These are phyloP conservation scores for Glaciozyma antarctica DNA, from an alignment of 768 basidiomycete species.

Conservation along the genomic window DNA sequence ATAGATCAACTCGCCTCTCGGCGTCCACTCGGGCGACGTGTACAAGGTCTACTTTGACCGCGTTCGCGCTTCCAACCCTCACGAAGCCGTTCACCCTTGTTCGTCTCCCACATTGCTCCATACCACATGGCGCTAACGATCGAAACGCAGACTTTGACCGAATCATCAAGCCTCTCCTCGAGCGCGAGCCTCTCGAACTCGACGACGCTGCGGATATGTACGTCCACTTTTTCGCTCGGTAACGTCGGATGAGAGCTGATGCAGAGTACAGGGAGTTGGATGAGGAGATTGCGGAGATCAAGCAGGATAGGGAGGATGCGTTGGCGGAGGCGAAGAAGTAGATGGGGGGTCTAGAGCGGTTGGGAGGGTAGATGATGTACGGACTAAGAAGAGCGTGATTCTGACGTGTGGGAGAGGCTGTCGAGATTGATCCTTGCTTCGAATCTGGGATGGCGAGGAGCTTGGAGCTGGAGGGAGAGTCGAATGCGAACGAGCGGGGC, in stretches of 20 bases:
- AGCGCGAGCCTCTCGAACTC: constrained; percentile 38
- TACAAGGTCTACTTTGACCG: constrained; percentile 44
- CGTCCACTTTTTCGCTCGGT: constrained; percentile 15
- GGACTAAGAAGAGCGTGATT: no score
- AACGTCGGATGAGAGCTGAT: no score
- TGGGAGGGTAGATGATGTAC: no score
- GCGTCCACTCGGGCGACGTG: constrained; percentile 42
- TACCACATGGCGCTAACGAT: no score
- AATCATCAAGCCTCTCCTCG: constrained; percentile 44
- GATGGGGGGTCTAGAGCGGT: no score
- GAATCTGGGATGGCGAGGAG: no score
- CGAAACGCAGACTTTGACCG: constrained; percentile 40
- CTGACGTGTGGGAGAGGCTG: no score
- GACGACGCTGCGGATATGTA: constrained; percentile 40
- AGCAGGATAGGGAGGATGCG: constrained; percentile 23
- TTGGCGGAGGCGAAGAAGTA: constrained; percentile 1
- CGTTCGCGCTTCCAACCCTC: constrained; percentile 42
- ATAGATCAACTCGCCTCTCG: constrained; percentile 44
- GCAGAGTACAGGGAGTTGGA: constrained; percentile 16
- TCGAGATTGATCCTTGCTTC: no score
- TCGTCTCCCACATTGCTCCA: neutral
- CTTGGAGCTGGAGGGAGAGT: no score
- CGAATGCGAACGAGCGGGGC: no score
- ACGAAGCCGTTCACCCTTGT: constrained; percentile 42
- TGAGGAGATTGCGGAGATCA: constrained; percentile 37